Percentiles rank a stretch among this genome's conserved stretches.
Conservation (phyloP, 768 basidiomycete species). For the Auricularia cornea region DNA sequence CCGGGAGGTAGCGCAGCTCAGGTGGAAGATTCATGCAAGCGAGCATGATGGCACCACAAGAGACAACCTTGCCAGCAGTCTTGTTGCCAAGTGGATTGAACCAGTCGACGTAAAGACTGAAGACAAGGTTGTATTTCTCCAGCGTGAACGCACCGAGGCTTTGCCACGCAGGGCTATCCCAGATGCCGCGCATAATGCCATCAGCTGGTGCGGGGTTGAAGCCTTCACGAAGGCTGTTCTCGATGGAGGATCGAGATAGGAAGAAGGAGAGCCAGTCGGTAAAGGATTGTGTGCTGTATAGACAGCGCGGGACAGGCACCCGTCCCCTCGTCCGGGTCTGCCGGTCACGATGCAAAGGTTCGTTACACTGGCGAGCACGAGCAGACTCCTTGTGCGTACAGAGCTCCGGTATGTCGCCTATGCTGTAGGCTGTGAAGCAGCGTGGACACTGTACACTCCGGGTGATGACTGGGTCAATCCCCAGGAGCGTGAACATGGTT, state of each 20-base stretch:
- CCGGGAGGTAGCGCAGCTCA: conserved; percentile 24
- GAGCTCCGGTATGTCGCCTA: background rate
- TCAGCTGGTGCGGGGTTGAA: background rate
- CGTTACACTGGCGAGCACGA: background rate
- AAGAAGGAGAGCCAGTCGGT: background rate
- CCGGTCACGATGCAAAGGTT: background rate
- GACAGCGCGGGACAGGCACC: background rate
- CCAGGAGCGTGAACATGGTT: background rate
- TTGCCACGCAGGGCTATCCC: background rate
- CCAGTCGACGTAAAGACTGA: conserved; percentile 26
- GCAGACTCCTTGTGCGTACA: background rate
- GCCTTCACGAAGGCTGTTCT: background rate
- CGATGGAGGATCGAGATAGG: background rate
- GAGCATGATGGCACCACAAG: conserved; percentile 22
- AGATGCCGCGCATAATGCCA: background rate
- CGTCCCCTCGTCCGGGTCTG: background rate
- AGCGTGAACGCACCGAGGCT: background rate
- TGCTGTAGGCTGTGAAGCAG: background rate
- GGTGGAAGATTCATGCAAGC: conserved; percentile 31
- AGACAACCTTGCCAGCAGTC: conserved; percentile 1
- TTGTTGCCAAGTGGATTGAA: conserved; percentile 28
- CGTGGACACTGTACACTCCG: background rate
- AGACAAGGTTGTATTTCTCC: conserved; percentile 9
- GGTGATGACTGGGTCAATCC: background rate
- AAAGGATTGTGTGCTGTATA: background rate